Base-by-base conservation (phyloP, 2,329 filamentous ascomycete species). In the Venturia carpophila region DNA sequence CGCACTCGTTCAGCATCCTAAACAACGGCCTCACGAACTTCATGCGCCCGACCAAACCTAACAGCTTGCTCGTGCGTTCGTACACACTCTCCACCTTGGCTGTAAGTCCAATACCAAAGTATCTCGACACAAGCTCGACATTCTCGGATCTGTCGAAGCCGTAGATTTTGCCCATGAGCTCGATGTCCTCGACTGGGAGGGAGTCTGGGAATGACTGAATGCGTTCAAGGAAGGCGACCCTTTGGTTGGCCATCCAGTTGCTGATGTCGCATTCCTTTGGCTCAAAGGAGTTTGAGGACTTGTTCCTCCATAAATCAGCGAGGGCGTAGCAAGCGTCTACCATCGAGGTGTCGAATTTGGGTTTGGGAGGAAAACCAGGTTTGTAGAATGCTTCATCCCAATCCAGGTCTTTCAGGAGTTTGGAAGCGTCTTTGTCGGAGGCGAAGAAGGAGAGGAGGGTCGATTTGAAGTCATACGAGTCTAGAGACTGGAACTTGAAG, bases 21-120 rank as follows among this genome's bases (percentile, higher is more conserved):
- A 88, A 97, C 72, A 97, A 77, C 27, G 93, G 91, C 60, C 93
- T 82, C 66, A 97, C 93, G 76, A 93, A 97, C 83, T 97, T 97
- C 94, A 99, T 97, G 66, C 94, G 82, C 15, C 94, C 94, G 30
- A 97, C 92, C 63, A 83, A 82, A 41, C 90, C 90, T 47, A 97
- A 80, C 65, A 97, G 79, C 66, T 90, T 84, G 1, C 88, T 86
- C 0, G 91, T 85, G 1, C 87, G 87, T 67, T 84, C 74, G 71
- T 93, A 91, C 45, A 89, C 84, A 66, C 81, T 83, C 63, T 82
- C 76, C 70, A 92, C 90, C 66, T 86, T 84, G 15, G 90, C 89
- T 70, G 84, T 84, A 72, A 99, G 82, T 1, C 90, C 90, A 42
- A 97, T 84, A 64, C 86, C 84, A 71, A 91, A 89, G 77, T 91